Evolutionary conservation across 176 grass and related monocot genomes (phyloP), one percentile per base, ranked within the genome.

Genomic region (Miscanthus lutarioriparius): DNA sequence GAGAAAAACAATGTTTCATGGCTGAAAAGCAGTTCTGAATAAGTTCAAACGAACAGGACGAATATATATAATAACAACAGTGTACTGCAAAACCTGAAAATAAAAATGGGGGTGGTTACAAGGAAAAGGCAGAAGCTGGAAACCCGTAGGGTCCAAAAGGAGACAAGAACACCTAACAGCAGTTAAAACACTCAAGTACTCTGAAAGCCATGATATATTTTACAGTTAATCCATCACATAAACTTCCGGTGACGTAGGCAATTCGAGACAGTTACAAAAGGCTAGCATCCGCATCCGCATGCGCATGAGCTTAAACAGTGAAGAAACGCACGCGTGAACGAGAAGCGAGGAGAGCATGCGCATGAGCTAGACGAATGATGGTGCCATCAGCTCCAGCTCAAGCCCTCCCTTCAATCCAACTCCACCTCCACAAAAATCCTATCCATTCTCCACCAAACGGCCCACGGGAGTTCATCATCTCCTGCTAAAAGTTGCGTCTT

Each of bases 351-450:
- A 82, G 71, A 27, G 23, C 26, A 26, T 16, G 63, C 63, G 63
- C 65, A 90, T 66, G 65, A 69, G 43, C 47, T 49, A 41, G 51
- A 26, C 17, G 75, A 79, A 87, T 77, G 71, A 90, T 88, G 86
- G 75, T 72, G 73, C 73, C 84, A 75, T 83, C 72, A 54, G 83
- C 81, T 76, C 80, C 49, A 77, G 75, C 84, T 63, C 83, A 86
- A 80, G 45, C 82, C 84, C 81, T 95, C 85, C 77, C 93, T 97
- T 95, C 95, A 93, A 97, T 97, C 95, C 88, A 95, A 97, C 92
- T 97, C 92, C 92, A 89, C 58, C 64, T 80, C 83, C 74, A 74
- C 80, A 74, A 70, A 68, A 81, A 80, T 72, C 81, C 62, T 36
- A 85, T 63, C 84, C 78, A 59, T 78, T 86, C 47, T 69, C 72